phyloP scores from a whole-genome alignment of 306 rosid species.

The Prunus armeniaca region DNA sequence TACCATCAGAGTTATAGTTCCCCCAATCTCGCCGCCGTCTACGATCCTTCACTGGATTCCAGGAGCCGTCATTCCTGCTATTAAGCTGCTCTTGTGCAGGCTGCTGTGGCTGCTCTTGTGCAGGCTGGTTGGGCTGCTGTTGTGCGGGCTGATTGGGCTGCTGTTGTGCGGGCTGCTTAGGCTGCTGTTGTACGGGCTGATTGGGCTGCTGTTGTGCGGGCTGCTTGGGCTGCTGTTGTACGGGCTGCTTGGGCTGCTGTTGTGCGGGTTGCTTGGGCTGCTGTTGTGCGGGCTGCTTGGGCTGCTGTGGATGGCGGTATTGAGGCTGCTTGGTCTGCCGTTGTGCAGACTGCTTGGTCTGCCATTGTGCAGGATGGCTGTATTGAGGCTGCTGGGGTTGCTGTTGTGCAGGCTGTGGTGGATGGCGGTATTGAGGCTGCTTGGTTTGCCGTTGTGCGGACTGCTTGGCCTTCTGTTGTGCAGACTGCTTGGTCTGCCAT shows the following conservation, averaged over 20 bases:
- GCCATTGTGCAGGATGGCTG: neutral
- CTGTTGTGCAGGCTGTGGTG: too few species aligned
- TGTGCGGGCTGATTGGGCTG: neutral
- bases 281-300: neutral
- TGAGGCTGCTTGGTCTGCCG: neutral
- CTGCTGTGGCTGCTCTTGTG: neutral
- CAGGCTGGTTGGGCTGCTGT: neutral
- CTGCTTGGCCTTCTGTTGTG: neutral
- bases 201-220: neutral
- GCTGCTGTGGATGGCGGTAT: neutral
- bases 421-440: neutral
- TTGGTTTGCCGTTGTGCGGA: neutral
- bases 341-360: neutral
- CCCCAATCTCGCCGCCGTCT: neutral
- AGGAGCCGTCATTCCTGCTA: neutral
- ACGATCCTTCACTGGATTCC: neutral
- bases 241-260: neutral
- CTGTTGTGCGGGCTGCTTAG: neutral
- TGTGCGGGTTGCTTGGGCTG: neutral
- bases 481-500: neutral
- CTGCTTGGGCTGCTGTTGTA: neutral
- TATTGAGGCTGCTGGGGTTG: too few species aligned
- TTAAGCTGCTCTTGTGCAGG: neutral
- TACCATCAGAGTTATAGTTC: neutral
- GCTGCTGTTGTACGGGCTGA: neutral